These are phyloP conservation scores for Rhizophagus clarus DNA, from an alignment of 192 early-diverging fungal species.

Conservation along the genomic window DNA sequence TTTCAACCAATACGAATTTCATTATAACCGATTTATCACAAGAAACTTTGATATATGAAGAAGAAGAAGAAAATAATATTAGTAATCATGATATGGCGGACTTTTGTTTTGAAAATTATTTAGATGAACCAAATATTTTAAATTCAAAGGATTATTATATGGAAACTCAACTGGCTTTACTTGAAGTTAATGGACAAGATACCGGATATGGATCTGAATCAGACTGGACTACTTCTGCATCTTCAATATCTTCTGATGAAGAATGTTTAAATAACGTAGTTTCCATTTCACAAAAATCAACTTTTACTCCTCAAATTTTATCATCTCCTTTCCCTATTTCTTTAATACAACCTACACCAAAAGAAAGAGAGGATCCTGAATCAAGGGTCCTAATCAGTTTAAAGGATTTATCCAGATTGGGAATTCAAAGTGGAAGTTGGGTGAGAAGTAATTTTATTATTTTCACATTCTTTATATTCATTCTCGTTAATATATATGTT, in stretches of 20 bases:
- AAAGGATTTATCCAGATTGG: constrained; percentile 47
- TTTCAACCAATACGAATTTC: constrained; percentile 54
- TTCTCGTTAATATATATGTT: background rate
- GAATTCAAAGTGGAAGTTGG: constrained; percentile 67
- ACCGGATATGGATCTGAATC: constrained; percentile 5
- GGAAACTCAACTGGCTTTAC: constrained; percentile 40
- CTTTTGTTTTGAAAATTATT: constrained; percentile 36
- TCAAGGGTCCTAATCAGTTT: constrained; percentile 55
- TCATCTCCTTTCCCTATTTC: constrained; percentile 41
- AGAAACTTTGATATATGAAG: constrained; percentile 15
- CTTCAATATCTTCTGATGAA: constrained; percentile 11
- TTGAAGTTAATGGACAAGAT: constrained; percentile 36
- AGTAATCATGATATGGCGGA: constrained; percentile 35
- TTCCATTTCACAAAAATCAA: background rate
- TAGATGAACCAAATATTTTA: constrained; percentile 32
- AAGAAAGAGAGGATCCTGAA: constrained; percentile 51
- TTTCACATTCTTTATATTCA: background rate
- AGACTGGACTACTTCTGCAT: background rate
- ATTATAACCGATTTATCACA: constrained; percentile 55
- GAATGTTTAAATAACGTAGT: background rate
- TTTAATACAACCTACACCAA: constrained; percentile 51
- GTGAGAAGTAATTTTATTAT: constrained; percentile 35
- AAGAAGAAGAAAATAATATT: constrained; percentile 36
- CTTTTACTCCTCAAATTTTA: constrained; percentile 37
- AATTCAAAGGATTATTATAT: constrained; percentile 36